Percentiles rank a stretch among this genome's conserved stretches.
Evolutionary conservation across 2,329 filamentous ascomycete species (phyloP).

Genomic region (Cephalotrichum gorgonifer): DNA sequence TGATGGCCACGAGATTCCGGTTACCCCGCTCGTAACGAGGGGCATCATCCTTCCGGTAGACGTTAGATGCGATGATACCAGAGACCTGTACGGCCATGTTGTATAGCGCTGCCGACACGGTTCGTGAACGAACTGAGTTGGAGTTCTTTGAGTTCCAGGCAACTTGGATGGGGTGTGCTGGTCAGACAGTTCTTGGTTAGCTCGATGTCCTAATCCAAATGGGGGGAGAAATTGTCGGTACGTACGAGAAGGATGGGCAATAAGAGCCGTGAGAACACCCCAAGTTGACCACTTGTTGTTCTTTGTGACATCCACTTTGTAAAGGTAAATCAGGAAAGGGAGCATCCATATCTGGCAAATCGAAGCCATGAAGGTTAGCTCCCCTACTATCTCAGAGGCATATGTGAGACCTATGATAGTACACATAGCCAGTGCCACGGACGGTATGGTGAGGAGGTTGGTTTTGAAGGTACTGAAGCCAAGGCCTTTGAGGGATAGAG

Average conservation of each 20-base stretch:
- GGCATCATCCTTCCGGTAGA: slow-evolving; percentile 35
- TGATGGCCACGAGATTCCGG: slow-evolving; percentile 32
- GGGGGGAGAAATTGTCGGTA: not conserved
- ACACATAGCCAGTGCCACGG: too few relatives aligned
- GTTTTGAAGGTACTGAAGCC: slow-evolving; percentile 29
- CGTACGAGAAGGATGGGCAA: slow-evolving; percentile 21
- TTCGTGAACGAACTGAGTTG: slow-evolving; percentile 49
- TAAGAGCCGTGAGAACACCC: slow-evolving; percentile 21
- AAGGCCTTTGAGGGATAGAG: slow-evolving; percentile 37
- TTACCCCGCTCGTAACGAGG: slow-evolving; percentile 34
- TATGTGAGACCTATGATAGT: not conserved
- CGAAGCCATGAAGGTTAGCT: slow-evolving; percentile 23
- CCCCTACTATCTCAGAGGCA: not conserved
- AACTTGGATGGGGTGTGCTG: slow-evolving; percentile 35
- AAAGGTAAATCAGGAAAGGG: slow-evolving; percentile 38
- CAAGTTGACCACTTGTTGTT: slow-evolving; percentile 22
- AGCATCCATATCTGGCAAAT: slow-evolving; percentile 41
- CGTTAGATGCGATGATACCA: slow-evolving; percentile 32
- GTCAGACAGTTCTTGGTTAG: slow-evolving; percentile 1
- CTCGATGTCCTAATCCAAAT: too few relatives aligned
- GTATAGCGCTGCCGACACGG: slow-evolving; percentile 44
- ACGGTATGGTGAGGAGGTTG: slow-evolving; percentile 45
- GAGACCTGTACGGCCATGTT: slow-evolving; percentile 33
- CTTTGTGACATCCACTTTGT: slow-evolving; percentile 14
- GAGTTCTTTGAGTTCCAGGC: slow-evolving; percentile 46